Conservation (phyloP, 257 asterid genomes). For the Lycium ferocissimum region DNA sequence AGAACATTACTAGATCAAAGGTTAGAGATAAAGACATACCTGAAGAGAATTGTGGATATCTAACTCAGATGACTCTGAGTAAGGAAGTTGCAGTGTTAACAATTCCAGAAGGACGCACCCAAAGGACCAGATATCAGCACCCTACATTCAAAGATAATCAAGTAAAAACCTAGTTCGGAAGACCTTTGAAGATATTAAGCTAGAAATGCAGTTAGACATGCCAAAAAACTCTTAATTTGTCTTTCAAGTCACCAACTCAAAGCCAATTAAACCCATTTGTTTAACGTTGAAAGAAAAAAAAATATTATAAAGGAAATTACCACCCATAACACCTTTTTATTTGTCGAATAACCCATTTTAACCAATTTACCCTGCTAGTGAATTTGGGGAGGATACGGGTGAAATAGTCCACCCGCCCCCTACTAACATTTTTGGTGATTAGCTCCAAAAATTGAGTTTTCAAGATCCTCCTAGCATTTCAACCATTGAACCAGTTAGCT, state of each 20-base stretch:
- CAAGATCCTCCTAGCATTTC: background rate
- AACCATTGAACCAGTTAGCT: background rate
- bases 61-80: conserved; percentile 57
- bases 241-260: conserved; percentile 2
- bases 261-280: background rate
- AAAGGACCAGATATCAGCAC: conserved; percentile 92
- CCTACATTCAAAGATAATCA: conserved; percentile 45
- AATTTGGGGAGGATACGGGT: background rate
- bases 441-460: background rate
- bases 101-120: conserved; percentile 88
- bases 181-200: background rate
- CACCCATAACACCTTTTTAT: background rate
- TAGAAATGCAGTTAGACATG: background rate
- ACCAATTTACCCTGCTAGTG: background rate
- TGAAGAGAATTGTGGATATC: conserved; percentile 59
- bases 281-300: background rate
- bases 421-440: background rate
- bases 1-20: background rate
- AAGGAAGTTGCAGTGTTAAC: conserved; percentile 76
- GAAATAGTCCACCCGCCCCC: background rate
- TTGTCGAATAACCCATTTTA: background rate
- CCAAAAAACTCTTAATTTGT: background rate
- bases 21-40: conserved; percentile 46
- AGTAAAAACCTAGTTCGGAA: conserved; percentile 32
- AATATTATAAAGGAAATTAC: background rate